Conservation (phyloP, 768 basidiomycete species). For the Cubamyces lactineus region DNA sequence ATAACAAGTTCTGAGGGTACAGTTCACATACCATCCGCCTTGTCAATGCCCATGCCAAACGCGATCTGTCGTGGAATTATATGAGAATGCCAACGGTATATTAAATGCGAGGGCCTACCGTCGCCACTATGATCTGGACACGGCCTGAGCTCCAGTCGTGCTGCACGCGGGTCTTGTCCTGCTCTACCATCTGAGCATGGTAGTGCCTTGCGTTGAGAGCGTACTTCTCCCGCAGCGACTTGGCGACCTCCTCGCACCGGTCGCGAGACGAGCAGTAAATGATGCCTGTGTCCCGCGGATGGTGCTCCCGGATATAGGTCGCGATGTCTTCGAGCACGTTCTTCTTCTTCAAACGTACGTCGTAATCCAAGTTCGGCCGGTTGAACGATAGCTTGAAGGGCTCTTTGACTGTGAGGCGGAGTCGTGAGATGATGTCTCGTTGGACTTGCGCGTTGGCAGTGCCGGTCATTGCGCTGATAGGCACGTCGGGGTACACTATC, state of each 20-base stretch:
- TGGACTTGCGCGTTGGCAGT: conserved; percentile 84
- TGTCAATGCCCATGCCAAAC: conserved; percentile 98
- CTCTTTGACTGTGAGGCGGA: conserved; percentile 61
- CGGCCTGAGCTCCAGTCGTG: conserved; percentile 73
- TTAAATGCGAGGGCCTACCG: conserved; percentile 49
- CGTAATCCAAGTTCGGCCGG: conserved; percentile 87
- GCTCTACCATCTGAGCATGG: conserved; percentile 75
- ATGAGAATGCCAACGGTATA: background rate
- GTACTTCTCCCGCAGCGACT: conserved; percentile 57
- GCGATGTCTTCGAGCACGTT: conserved; percentile 60
- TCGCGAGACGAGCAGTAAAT: conserved; percentile 79
- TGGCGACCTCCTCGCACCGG: conserved; percentile 82
- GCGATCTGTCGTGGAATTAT: conserved; percentile 60
- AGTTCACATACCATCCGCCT: conserved; percentile 61
- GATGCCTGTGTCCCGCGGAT: conserved; percentile 70
- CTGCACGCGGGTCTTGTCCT: conserved; percentile 66
- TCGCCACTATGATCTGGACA: conserved; percentile 88
- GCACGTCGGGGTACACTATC: conserved; percentile 72
- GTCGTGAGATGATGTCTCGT: conserved; percentile 74
- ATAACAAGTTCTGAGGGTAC: background rate
- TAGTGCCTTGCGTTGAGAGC: conserved; percentile 75
- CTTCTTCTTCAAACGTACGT: conserved; percentile 51
- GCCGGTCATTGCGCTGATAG: conserved; percentile 96
- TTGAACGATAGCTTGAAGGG: conserved; percentile 87
- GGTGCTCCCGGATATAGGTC: conserved; percentile 62